These are phyloP conservation scores for Phaeophleospora eucalypticola DNA, from an alignment of 2,329 filamentous ascomycete genomes.

Conservation along the genomic window DNA sequence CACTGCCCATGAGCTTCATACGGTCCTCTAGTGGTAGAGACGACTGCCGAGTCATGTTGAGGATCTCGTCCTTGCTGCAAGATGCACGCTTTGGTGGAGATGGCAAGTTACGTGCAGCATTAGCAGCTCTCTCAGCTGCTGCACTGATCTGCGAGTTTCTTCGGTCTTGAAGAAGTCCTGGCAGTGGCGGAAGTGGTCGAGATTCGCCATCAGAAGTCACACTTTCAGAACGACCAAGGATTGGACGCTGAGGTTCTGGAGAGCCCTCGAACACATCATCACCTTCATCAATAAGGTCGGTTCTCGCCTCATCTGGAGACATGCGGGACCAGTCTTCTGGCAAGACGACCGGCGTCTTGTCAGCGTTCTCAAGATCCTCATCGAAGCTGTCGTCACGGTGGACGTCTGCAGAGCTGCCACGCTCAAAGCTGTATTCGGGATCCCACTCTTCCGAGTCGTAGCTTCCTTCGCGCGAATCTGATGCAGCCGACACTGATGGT, in stretches of 20 bases:
- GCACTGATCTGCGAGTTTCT: constrained; percentile 58
- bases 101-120: constrained; percentile 64
- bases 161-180: constrained; percentile 55
- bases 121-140: constrained; percentile 68
- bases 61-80: constrained; percentile 70
- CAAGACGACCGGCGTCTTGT: constrained; percentile 96
- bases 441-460: constrained; percentile 76
- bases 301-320: constrained; percentile 61
- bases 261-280: constrained; percentile 64
- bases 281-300: constrained; percentile 49
- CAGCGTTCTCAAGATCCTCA: constrained; percentile 87
- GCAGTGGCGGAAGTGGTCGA: constrained; percentile 81
- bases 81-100: constrained; percentile 65
- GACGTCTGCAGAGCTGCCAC: constrained; percentile 54
- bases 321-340: constrained; percentile 90
- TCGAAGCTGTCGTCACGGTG: constrained; percentile 74
- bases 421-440: constrained; percentile 60
- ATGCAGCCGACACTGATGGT: constrained; percentile 77
- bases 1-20: constrained; percentile 65
- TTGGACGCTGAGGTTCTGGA: constrained; percentile 49
- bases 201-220: constrained; percentile 74
- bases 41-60: constrained; percentile 67
- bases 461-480: constrained; percentile 86
- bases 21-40: constrained; percentile 79
- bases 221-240: constrained; percentile 65